These are phyloP conservation scores for Ogataea paraovalis DNA, from an alignment of 805 yeast species.

Conservation along the genomic window DNA sequence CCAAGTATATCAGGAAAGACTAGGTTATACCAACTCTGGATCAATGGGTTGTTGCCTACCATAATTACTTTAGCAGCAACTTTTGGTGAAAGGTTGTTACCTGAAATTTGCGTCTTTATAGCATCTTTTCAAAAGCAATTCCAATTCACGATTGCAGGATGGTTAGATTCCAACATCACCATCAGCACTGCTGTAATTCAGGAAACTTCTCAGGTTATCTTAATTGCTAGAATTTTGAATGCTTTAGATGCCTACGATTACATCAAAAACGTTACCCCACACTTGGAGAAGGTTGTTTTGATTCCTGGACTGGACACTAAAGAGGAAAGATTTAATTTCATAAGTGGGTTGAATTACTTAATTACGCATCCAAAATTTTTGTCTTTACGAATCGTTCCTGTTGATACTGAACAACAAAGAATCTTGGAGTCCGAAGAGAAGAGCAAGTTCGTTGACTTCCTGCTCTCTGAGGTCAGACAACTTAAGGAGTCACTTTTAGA, in stretches of 20 bases:
- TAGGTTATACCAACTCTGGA: constrained; percentile 71
- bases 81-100: constrained; percentile 59
- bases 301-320: constrained; percentile 61
- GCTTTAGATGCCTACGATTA: constrained; percentile 50
- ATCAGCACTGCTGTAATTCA: constrained; percentile 47
- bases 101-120: constrained; percentile 63
- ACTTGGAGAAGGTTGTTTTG: constrained; percentile 19
- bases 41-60: constrained; percentile 73
- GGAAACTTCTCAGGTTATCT: constrained; percentile 65
- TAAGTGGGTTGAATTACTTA: constrained; percentile 61
- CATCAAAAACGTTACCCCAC: constrained; percentile 23
- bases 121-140: constrained; percentile 65
- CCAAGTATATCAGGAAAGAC: constrained; percentile 46
- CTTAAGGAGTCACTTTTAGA: constrained; percentile 41
- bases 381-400: constrained; percentile 61
- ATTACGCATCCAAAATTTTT: constrained; percentile 84
- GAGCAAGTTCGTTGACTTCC: constrained; percentile 38
- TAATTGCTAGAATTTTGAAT: constrained; percentile 56
- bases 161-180: constrained; percentile 52
- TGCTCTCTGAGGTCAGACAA: constrained; percentile 51
- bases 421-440: constrained; percentile 45
- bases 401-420: constrained; percentile 61
- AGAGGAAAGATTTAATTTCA: constrained; percentile 55
- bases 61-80: constrained; percentile 54
- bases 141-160: constrained; percentile 55